These are phyloP conservation scores for Colletotrichum sp. DNA, from an alignment of 2,329 filamentous ascomycete genomes.

Conservation along the genomic window DNA sequence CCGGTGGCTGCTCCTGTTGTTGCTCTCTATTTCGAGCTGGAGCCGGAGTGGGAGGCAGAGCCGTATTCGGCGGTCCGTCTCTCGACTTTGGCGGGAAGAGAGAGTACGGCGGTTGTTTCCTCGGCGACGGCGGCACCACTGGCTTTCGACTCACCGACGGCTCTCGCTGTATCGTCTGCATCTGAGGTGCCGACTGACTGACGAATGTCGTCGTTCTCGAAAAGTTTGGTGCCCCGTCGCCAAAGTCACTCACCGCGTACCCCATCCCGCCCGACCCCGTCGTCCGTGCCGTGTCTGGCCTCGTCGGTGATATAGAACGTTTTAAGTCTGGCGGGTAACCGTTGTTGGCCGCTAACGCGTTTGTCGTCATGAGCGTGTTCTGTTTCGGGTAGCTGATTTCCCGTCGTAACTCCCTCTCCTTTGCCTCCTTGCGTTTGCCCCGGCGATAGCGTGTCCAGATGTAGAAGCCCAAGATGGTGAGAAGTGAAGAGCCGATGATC, in stretches of 20 bases:
- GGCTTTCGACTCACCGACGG: slow-evolving; percentile 1
- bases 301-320: not conserved
- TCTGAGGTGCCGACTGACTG: not conserved
- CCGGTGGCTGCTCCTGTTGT: not conserved
- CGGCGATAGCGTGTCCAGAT: slow-evolving; percentile 35
- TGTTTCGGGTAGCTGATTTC: slow-evolving; percentile 27
- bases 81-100: slow-evolving; percentile 7
- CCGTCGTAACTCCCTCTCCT: not conserved
- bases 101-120: not conserved
- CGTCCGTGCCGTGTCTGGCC: slow-evolving; percentile 21
- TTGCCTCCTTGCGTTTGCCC: slow-evolving; percentile 24
- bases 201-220: slow-evolving; percentile 6
- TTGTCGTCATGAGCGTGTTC: slow-evolving; percentile 21
- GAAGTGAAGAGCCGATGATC: slow-evolving; percentile 44
- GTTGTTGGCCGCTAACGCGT: slow-evolving; percentile 5
- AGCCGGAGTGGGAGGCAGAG: not conserved
- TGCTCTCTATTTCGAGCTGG: not conserved
- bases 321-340: slow-evolving; percentile 31
- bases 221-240: slow-evolving; percentile 10
- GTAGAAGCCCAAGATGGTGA: slow-evolving; percentile 42
- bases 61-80: not conserved
- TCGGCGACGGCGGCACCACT: slow-evolving; percentile 3
- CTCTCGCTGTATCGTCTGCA: not conserved
- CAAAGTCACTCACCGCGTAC: slow-evolving; percentile 2
- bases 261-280: not conserved